A percentile compares a stretch with the other conserved stretches of the same genome.
Evolutionary conservation across 148 eudicot genomes (phyloP).

Genomic region (Fagopyrum esculentum): DNA sequence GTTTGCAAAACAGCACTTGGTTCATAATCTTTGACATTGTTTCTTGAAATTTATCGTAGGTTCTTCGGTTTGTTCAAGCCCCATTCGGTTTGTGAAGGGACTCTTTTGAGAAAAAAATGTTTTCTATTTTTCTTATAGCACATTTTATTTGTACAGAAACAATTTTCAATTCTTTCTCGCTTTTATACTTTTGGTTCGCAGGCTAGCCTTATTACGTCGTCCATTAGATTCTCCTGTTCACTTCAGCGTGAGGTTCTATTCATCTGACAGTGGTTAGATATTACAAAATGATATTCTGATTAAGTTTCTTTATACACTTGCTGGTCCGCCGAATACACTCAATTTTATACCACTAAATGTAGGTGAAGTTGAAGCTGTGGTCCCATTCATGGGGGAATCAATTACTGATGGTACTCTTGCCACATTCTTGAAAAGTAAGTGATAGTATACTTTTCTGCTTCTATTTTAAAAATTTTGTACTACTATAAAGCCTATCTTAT

Average conservation of each 20-base stretch:
- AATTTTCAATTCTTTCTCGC: neutral
- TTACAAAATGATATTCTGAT: slow-evolving; percentile 37
- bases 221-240: slow-evolving; percentile 26
- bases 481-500: neutral
- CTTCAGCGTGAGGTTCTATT: slow-evolving; percentile 36
- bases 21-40: neutral
- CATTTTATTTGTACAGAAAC: slow-evolving; percentile 1
- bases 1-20: neutral
- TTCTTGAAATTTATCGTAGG: slow-evolving; percentile 19
- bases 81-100: slow-evolving; percentile 23
- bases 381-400: slow-evolving; percentile 95
- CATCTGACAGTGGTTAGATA: neutral
- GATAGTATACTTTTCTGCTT: neutral
- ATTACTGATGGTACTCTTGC: slow-evolving; percentile 92
- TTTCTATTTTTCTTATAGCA: slow-evolving; percentile 4
- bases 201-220: slow-evolving; percentile 35
- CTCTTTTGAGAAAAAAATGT: neutral
- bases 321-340: neutral
- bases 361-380: slow-evolving; percentile 94
- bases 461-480: neutral
- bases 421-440: slow-evolving; percentile 75
- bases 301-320: neutral
- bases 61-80: slow-evolving; percentile 14
- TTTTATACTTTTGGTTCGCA: slow-evolving; percentile 22
- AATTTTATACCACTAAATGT: slow-evolving; percentile 15